phyloP scores from a whole-genome alignment of 2,329 filamentous ascomycete genomes.

The Xylariaceae sp. region DNA sequence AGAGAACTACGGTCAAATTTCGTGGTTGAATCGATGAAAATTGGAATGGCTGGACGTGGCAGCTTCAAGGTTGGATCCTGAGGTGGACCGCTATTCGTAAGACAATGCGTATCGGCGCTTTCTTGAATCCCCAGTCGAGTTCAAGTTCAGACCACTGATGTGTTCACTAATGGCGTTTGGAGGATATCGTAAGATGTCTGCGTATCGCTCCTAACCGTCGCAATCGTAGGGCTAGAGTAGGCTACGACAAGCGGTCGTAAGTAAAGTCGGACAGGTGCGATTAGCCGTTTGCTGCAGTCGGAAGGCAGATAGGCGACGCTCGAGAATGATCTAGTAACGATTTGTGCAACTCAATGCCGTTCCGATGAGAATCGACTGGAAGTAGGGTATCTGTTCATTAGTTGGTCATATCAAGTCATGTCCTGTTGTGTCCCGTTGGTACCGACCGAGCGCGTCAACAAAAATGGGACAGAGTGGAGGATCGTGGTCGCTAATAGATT shows the following conservation, averaged over 20 bases:
- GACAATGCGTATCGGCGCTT: slow-evolving; percentile 15
- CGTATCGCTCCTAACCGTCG: slow-evolving; percentile 4
- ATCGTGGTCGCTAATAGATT: slow-evolving; percentile 23
- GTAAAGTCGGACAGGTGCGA: slow-evolving; percentile 7
- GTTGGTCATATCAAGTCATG: slow-evolving; percentile 17
- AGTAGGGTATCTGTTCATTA: slow-evolving; percentile 21
- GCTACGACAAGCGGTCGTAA: slow-evolving; percentile 1
- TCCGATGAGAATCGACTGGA: slow-evolving; percentile 16
- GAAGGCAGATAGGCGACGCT: slow-evolving; percentile 1
- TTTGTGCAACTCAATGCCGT: slow-evolving; percentile 10
- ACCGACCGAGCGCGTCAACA: slow-evolving; percentile 18
- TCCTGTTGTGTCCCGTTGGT: slow-evolving; percentile 13
- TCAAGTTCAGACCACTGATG: not conserved
- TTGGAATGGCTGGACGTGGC: slow-evolving; percentile 37
- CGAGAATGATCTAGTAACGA: slow-evolving; percentile 5
- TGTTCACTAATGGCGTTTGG: slow-evolving; percentile 5
- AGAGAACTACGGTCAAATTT: too few species aligned
- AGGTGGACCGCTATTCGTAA: slow-evolving; percentile 16
- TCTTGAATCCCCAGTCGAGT: slow-evolving; percentile 11
- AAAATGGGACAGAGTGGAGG: slow-evolving; percentile 15
- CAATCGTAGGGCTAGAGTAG: slow-evolving; percentile 1
- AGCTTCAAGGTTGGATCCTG: slow-evolving; percentile 33
- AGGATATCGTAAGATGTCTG: not conserved
- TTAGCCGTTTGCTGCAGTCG: slow-evolving; percentile 7
- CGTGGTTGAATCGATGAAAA: too few species aligned